A percentile compares a stretch with the other conserved stretches of the same genome.
phyloP scores from a whole-genome alignment of 2,329 filamentous ascomycete genomes.

The Xylariaceae sp. region DNA sequence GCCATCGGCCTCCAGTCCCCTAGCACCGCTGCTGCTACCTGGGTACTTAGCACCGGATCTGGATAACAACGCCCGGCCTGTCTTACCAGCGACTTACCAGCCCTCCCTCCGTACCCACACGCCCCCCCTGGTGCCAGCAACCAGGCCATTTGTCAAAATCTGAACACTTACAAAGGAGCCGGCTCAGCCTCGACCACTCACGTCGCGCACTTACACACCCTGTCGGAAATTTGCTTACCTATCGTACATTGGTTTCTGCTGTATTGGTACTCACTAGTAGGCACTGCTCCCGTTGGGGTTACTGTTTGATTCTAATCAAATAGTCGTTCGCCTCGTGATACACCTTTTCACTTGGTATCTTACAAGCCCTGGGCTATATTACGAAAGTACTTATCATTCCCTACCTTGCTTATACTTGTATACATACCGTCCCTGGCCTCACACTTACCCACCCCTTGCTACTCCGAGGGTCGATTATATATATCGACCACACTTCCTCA shows the following conservation, averaged over 20 bases:
- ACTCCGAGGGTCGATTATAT: constrained; percentile 24
- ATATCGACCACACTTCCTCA: constrained; percentile 25
- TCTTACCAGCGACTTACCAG: constrained; percentile 8
- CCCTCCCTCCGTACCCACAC: constrained; percentile 15
- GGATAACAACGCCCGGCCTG: constrained; percentile 19
- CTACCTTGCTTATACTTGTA: constrained; percentile 2
- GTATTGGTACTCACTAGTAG: constrained; percentile 11
- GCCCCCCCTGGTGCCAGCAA: constrained; percentile 2
- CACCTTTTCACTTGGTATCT: constrained; percentile 21
- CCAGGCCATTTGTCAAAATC: constrained; percentile 11
- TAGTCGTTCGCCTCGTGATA: constrained; percentile 32
- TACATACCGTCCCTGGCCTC: constrained; percentile 12
- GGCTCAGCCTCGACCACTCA: constrained; percentile 33
- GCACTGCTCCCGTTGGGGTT: constrained; percentile 24
- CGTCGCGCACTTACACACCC: constrained; percentile 31
- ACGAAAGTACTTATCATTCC: not conserved
- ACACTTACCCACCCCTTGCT: constrained; percentile 15
- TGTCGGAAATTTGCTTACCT: constrained; percentile 7
- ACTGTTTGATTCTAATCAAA: constrained; percentile 27
- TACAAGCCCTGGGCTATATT: constrained; percentile 6
- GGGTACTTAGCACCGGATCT: constrained; percentile 9
- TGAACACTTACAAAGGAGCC: constrained; percentile 16
- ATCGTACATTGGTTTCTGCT: constrained; percentile 7
- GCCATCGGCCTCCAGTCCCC: constrained; percentile 16
- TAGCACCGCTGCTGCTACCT: no score